phyloP scores from a whole-genome alignment of 495 filamentous ascomycete species.

The Trypethelium eluteriae region DNA sequence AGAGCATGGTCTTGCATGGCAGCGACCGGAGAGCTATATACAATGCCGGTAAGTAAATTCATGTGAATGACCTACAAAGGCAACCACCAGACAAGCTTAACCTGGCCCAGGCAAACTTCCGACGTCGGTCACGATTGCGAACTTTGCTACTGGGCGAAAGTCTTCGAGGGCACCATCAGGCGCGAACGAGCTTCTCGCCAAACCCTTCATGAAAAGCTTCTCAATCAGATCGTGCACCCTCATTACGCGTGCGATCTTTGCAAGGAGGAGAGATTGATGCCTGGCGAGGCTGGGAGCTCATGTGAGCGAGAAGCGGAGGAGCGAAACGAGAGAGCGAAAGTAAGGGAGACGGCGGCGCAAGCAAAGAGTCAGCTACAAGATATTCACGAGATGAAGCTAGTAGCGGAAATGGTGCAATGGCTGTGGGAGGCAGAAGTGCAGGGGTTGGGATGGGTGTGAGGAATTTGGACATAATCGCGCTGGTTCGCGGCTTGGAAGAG shows the following conservation, averaged over 20 bases:
- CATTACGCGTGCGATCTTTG: not conserved
- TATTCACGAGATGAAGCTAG: slow-evolving; percentile 6
- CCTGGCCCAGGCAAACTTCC: not conserved
- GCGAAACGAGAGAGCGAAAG: not conserved
- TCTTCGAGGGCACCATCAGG: slow-evolving; percentile 2
- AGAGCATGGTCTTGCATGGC: not conserved
- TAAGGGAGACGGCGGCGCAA: not conserved
- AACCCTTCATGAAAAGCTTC: not conserved
- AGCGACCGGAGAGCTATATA: not conserved
- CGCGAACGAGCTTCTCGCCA: not conserved
- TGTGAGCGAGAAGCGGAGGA: not conserved
- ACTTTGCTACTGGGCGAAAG: slow-evolving; percentile 10
- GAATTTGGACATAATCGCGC: not conserved
- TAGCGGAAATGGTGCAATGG: slow-evolving; percentile 5
- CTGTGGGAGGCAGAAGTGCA: not conserved
- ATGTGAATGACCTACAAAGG: not conserved
- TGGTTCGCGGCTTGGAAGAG: not conserved
- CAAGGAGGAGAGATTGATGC: not conserved
- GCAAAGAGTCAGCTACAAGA: slow-evolving; percentile 5
- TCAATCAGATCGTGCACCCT: not conserved
- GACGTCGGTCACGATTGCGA: slow-evolving; percentile 4
- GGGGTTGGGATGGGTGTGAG: not conserved
- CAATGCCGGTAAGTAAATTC: not conserved
- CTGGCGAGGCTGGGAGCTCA: not conserved
- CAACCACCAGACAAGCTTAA: not conserved